Conservation (phyloP, 2,329 filamentous ascomycete species). For the Penicillium sp. region DNA sequence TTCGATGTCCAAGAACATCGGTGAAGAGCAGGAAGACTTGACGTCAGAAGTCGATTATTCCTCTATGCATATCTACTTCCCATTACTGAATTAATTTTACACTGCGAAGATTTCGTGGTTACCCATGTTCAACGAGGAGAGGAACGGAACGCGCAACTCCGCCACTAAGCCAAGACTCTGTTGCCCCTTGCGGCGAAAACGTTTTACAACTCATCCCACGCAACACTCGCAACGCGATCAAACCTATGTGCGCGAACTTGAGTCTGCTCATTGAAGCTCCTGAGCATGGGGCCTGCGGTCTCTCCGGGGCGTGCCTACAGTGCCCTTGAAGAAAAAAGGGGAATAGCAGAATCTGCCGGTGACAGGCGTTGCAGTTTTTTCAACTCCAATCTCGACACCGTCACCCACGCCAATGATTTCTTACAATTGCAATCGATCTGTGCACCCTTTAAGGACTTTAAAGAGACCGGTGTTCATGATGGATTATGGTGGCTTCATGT, state of each 20-base stretch:
- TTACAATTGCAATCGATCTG: slow-evolving; percentile 79
- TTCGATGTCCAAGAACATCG: background rate
- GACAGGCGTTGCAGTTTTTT: slow-evolving; percentile 85
- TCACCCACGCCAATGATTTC: slow-evolving; percentile 80
- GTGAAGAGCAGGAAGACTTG: background rate
- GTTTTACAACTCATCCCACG: background rate
- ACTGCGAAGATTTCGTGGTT: no score
- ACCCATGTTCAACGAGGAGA: no score
- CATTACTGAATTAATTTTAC: no score
- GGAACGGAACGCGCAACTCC: background rate
- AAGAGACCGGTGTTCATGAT: slow-evolving; percentile 50
- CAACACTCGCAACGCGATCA: background rate
- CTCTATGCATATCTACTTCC: background rate
- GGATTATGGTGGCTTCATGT: slow-evolving; percentile 98
- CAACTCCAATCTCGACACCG: slow-evolving; percentile 84
- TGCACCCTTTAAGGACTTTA: slow-evolving; percentile 70
- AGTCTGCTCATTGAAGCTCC: background rate
- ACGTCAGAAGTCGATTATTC: background rate
- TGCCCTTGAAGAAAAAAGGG: background rate
- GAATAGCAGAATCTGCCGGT: background rate
- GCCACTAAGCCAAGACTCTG: background rate
- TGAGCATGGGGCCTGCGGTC: background rate
- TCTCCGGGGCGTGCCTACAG: background rate
- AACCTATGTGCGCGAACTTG: background rate
- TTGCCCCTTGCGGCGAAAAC: background rate